These are phyloP conservation scores for Saccharum hybrid DNA, from an alignment of 202 grass and related monocot species.

Conservation along the genomic window DNA sequence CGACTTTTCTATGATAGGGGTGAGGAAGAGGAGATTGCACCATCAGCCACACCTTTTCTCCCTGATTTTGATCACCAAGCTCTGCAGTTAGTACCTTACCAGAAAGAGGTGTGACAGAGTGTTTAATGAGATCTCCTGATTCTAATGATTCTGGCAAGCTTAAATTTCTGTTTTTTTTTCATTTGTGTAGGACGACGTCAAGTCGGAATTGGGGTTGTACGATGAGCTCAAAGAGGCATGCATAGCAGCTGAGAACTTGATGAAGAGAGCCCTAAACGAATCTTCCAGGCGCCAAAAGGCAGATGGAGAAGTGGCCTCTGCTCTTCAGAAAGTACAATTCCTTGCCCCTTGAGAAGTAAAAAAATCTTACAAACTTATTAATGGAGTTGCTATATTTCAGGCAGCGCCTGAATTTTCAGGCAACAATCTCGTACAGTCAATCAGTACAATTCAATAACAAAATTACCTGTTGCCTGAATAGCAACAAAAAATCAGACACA, in stretches of 20 bases:
- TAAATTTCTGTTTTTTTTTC: not conserved
- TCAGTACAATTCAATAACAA: not conserved
- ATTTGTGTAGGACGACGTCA: conserved; percentile 40
- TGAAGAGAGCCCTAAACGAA: conserved; percentile 66
- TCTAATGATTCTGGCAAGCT: not conserved
- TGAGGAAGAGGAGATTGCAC: conserved; percentile 6
- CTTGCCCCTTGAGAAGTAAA: conserved; percentile 24
- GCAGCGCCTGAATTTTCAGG: too few species aligned
- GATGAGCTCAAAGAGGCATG: conserved; percentile 67
- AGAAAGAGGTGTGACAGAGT: conserved; percentile 37
- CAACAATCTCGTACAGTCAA: not conserved
- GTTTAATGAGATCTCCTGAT: not conserved
- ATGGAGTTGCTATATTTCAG: not conserved
- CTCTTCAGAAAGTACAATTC: conserved; percentile 62
- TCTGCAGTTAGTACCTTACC: conserved; percentile 11
- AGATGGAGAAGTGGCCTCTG: conserved; percentile 58
- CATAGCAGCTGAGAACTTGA: conserved; percentile 61
- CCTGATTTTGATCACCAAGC: conserved; percentile 15
- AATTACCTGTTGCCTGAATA: too few species aligned
- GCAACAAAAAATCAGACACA: not conserved
- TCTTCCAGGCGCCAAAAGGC: conserved; percentile 56
- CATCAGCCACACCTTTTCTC: conserved; percentile 16
- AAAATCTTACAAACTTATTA: not conserved
- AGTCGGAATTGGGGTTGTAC: conserved; percentile 44
- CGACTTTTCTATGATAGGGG: conserved; percentile 12